These are phyloP conservation scores for Thalia dealbata DNA, from an alignment of 176 grass and related monocot species.

Conservation along the genomic window DNA sequence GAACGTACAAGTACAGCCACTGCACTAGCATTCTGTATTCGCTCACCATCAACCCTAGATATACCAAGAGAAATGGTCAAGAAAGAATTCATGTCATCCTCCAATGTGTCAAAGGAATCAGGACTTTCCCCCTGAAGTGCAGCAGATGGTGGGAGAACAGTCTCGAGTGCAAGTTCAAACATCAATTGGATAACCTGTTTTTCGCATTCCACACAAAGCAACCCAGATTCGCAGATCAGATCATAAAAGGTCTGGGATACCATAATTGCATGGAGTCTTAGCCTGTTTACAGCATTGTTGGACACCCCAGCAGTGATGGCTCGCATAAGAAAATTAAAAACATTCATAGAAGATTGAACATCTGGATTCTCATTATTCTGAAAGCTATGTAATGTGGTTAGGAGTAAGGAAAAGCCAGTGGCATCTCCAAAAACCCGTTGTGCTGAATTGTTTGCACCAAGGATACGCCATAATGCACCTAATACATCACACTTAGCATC, in stretches of 20 bases:
- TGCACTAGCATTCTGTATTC: constrained; percentile 88
- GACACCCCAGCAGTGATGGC: constrained; percentile 80
- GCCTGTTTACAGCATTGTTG: constrained; percentile 84
- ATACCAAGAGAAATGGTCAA: constrained; percentile 60
- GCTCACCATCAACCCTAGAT: constrained; percentile 68
- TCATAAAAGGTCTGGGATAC: constrained; percentile 90
- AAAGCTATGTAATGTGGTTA: constrained; percentile 83
- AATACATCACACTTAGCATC: constrained; percentile 89
- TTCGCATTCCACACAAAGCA: constrained; percentile 88
- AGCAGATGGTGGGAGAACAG: constrained; percentile 68
- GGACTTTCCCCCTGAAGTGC: constrained; percentile 44
- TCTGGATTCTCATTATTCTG: constrained; percentile 48
- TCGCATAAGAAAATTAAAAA: constrained; percentile 84
- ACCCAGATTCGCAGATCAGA: constrained; percentile 83
- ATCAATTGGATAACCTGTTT: constrained; percentile 88
- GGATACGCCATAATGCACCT: constrained; percentile 88
- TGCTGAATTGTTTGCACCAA: constrained; percentile 73
- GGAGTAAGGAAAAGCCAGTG: constrained; percentile 91
- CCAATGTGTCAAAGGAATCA: constrained; percentile 34
- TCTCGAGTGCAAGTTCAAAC: constrained; percentile 97
- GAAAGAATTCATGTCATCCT: constrained; percentile 51
- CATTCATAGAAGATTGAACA: constrained; percentile 46
- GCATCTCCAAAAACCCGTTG: constrained; percentile 96
- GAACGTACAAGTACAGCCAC: constrained; percentile 66
- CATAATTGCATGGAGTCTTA: constrained; percentile 76